Percentiles rank a stretch among this genome's conserved stretches.
Evolutionary conservation across 2,329 filamentous ascomycete genomes (phyloP).

Genomic region (Periconia digitata): DNA sequence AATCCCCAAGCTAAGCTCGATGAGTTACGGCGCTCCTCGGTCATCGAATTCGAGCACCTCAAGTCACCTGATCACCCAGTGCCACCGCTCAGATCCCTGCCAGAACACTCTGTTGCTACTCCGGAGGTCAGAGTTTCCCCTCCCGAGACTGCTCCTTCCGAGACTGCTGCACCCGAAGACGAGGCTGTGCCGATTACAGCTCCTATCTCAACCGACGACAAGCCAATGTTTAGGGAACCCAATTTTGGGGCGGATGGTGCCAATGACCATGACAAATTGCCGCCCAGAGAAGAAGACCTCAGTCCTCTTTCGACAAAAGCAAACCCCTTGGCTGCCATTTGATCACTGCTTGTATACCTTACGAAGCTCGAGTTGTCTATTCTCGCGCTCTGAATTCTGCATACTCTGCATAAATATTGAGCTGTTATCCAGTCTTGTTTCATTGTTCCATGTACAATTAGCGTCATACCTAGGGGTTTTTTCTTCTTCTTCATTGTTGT

Average conservation of each 20-base stretch:
- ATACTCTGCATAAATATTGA: background rate
- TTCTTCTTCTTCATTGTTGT: background rate
- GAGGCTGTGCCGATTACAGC: conserved; percentile 2
- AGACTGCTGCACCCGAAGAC: background rate
- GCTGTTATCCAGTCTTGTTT: background rate
- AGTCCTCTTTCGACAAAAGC: conserved; percentile 15
- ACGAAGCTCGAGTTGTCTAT: too few species aligned
- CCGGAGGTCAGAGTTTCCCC: conserved; percentile 6
- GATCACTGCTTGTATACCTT: background rate
- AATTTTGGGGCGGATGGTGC: conserved; percentile 20
- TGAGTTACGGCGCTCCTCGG: conserved; percentile 48
- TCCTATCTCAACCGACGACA: conserved; percentile 4
- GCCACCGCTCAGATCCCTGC: conserved; percentile 35
- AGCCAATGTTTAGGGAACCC: conserved; percentile 24
- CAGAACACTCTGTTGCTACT: conserved; percentile 38
- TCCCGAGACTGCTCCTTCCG: background rate
- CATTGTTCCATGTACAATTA: conserved; percentile 4
- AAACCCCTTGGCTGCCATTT: background rate
- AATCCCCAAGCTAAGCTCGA: conserved; percentile 51
- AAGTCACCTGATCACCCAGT: conserved; percentile 35
- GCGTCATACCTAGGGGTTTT: background rate
- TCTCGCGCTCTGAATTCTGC: background rate
- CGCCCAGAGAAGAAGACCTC: conserved; percentile 14
- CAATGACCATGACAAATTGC: background rate
- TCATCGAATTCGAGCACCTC: conserved; percentile 46